Conservation (phyloP, 2,329 filamentous ascomycete genomes). For the Penicillium olsonii region DNA sequence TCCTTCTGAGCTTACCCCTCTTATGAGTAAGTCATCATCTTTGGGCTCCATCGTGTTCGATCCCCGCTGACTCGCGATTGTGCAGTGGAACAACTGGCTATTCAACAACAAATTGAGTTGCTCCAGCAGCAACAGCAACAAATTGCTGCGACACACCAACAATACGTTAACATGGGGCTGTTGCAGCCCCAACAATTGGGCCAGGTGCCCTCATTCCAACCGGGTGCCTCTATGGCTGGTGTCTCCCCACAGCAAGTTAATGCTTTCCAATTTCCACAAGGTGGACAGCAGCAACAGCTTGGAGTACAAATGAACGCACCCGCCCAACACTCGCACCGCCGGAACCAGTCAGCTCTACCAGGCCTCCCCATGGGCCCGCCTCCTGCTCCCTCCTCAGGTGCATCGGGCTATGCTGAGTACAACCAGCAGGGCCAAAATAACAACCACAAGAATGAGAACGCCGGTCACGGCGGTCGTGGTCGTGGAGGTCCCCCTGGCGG, state of each 20-base stretch:
- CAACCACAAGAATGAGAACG: constrained; percentile 72
- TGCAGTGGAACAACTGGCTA: constrained; percentile 92
- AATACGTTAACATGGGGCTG: constrained; percentile 97
- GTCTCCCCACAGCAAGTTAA: constrained; percentile 68
- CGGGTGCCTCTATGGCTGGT: constrained; percentile 67
- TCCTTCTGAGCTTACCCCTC: constrained; percentile 92
- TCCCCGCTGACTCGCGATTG: constrained; percentile 2
- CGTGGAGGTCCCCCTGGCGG: constrained; percentile 69
- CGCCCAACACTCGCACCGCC: constrained; percentile 84
- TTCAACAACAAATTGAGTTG: constrained; percentile 97
- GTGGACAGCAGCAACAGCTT: constrained; percentile 69
- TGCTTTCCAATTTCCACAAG: constrained; percentile 87
- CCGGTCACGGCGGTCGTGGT: constrained; percentile 69
- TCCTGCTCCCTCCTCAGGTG: constrained; percentile 85
- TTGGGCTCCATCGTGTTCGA: neutral
- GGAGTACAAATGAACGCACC: constrained; percentile 74
- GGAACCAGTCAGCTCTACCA: constrained; percentile 95
- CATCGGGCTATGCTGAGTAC: constrained; percentile 84
- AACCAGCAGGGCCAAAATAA: constrained; percentile 61
- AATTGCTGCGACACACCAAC: constrained; percentile 92
- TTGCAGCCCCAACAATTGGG: constrained; percentile 82
- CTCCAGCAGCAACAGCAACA: constrained; percentile 98
- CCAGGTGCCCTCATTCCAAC: constrained; percentile 70
- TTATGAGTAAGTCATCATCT: constrained; percentile 79
- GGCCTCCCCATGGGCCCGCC: constrained; percentile 90